Conservation (phyloP, 208 protist species). For the Acanthamoeba castellanii region DNA sequence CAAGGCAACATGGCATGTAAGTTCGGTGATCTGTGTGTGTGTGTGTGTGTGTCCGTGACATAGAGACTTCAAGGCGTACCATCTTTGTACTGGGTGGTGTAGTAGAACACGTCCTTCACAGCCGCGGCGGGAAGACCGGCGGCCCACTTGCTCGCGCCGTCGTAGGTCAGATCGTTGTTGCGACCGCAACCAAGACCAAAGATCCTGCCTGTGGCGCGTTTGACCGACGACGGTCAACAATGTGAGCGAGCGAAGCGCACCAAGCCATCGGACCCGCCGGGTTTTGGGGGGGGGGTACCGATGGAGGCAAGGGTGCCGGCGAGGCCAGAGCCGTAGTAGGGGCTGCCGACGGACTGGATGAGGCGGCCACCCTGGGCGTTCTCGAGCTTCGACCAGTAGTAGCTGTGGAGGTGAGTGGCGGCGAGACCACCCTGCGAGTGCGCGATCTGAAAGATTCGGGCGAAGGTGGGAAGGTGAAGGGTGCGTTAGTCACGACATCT, state of each 20-base stretch:
- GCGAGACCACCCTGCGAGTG: slow-evolving; percentile 86
- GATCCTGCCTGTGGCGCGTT: background rate
- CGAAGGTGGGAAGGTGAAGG: too few species aligned
- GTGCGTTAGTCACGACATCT: too few species aligned
- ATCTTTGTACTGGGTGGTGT: slow-evolving; percentile 82
- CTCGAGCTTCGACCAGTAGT: slow-evolving; percentile 81
- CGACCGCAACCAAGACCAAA: slow-evolving; percentile 47
- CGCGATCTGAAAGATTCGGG: slow-evolving; percentile 38
- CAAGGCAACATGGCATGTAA: too few species aligned
- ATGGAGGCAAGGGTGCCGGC: slow-evolving; percentile 80
- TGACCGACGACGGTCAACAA: too few species aligned
- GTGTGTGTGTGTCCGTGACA: too few species aligned
- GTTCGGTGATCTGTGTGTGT: too few species aligned
- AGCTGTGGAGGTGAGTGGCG: slow-evolving; percentile 78
- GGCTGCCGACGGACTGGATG: slow-evolving; percentile 85
- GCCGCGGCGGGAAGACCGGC: slow-evolving; percentile 69
- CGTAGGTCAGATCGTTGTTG: slow-evolving; percentile 81
- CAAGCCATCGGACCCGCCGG: too few species aligned
- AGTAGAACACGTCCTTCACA: slow-evolving; percentile 77
- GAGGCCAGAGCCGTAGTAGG: slow-evolving; percentile 81
- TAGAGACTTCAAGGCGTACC: background rate
- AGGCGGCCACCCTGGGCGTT: slow-evolving; percentile 10
- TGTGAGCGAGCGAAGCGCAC: too few species aligned
- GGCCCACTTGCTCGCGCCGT: slow-evolving; percentile 81
- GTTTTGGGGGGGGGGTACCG: background rate